phyloP scores from a whole-genome alignment of 768 basidiomycete genomes.

The Leccinum variicolor region DNA sequence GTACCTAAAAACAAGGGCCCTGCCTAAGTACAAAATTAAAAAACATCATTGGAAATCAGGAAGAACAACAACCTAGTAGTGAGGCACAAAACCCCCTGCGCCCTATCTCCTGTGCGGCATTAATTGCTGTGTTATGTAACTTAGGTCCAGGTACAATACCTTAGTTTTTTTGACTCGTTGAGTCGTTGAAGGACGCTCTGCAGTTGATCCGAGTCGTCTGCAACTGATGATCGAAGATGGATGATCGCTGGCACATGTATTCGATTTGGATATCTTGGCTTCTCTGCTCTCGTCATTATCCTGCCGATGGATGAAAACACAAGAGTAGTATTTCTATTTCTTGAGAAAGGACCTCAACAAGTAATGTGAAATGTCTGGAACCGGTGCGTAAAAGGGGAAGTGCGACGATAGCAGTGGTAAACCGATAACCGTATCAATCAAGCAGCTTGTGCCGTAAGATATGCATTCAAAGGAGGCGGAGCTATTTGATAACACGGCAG shows the following conservation, averaged over 20 bases:
- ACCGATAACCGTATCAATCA: background rate
- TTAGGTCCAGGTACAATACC: no score
- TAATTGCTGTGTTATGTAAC: no score
- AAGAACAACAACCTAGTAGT: no score
- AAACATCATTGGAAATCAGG: background rate
- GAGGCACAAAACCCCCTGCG: no score
- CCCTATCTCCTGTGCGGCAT: no score
- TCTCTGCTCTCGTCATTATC: background rate
- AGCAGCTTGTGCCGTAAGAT: background rate
- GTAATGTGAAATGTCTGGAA: background rate
- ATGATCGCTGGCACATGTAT: background rate
- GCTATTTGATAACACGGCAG: background rate
- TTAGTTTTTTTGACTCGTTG: no score
- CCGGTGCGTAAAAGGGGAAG: no score
- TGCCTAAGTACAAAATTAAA: background rate
- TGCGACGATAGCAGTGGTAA: background rate
- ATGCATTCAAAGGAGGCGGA: background rate
- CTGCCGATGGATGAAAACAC: background rate
- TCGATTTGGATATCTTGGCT: background rate
- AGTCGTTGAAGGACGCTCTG: background rate
- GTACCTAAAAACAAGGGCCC: background rate
- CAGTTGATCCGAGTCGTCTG: background rate
- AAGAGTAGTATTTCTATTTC: background rate
- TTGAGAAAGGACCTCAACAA: background rate
- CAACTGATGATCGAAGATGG: no score